Conservation (phyloP, 192 early-diverging fungal species). For the Coemansia sp. region DNA sequence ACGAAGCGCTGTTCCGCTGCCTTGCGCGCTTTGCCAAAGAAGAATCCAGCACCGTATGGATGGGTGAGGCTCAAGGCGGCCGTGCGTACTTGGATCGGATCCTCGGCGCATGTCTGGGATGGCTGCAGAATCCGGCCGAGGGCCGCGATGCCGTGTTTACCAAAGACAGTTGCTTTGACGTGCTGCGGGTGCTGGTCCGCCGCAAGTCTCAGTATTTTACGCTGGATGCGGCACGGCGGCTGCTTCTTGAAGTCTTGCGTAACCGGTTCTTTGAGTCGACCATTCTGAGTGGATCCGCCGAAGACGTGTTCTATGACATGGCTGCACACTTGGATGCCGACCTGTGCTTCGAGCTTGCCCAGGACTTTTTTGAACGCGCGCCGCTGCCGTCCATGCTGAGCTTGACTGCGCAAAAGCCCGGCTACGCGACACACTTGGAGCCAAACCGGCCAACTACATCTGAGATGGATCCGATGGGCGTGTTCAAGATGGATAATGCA, state of each 20-base stretch:
- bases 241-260: slow-evolving; percentile 45
- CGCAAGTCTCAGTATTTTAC: slow-evolving; percentile 46
- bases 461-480: slow-evolving; percentile 41
- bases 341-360: slow-evolving; percentile 41
- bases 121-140: slow-evolving; percentile 42
- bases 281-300: slow-evolving; percentile 47
- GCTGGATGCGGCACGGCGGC: slow-evolving; percentile 25
- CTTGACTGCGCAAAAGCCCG: slow-evolving; percentile 11
- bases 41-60: slow-evolving; percentile 36
- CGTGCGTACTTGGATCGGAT: slow-evolving; percentile 34
- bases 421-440: slow-evolving; percentile 18
- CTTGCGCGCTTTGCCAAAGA: slow-evolving; percentile 52
- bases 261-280: slow-evolving; percentile 47
- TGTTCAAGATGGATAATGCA: slow-evolving; percentile 48
- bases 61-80: slow-evolving; percentile 18
- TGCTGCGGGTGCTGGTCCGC: slow-evolving; percentile 47
- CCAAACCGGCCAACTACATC: slow-evolving; percentile 8
- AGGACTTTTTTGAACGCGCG: slow-evolving; percentile 47
- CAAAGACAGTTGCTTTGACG: slow-evolving; percentile 52
- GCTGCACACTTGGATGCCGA: slow-evolving; percentile 33
- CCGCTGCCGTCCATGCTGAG: slow-evolving; percentile 23
- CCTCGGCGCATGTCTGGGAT: slow-evolving; percentile 36
- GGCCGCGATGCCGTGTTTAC: slow-evolving; percentile 44
- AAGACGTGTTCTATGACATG: slow-evolving; percentile 50
- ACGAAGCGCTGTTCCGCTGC: slow-evolving; percentile 45